Percentiles rank a stretch among this genome's conserved stretches.
Evolutionary conservation across 768 basidiomycete species (phyloP).

Genomic region (Peribolospora kevripleyi): DNA sequence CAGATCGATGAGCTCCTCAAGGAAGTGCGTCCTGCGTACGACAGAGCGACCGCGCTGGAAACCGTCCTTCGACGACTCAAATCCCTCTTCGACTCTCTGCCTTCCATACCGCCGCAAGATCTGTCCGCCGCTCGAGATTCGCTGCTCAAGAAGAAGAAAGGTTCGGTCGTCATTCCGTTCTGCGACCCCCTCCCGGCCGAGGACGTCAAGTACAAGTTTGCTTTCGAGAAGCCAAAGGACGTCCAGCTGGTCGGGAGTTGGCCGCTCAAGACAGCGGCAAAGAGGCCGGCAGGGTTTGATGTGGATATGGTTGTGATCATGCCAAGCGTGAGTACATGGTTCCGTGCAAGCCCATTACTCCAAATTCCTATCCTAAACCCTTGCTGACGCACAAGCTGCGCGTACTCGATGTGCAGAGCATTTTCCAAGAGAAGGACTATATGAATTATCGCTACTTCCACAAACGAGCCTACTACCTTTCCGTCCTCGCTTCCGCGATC

Average conservation of each 20-base stretch:
- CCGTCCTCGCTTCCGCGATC: slow-evolving; percentile 38
- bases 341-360: neutral
- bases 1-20: slow-evolving; percentile 35
- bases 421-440: slow-evolving; percentile 95
- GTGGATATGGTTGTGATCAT: slow-evolving; percentile 70
- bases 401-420: slow-evolving; percentile 24
- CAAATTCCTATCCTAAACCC: neutral
- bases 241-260: slow-evolving; percentile 65
- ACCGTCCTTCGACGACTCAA: slow-evolving; percentile 1
- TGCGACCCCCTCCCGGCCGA: slow-evolving; percentile 40
- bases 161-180: slow-evolving; percentile 33
- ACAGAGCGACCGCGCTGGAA: slow-evolving; percentile 1
- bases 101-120: too few species aligned
- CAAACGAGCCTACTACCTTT: slow-evolving; percentile 73
- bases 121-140: too few species aligned
- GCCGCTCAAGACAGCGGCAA: slow-evolving; percentile 51
- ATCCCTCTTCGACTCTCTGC: too few species aligned
- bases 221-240: slow-evolving; percentile 51
- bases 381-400: neutral
- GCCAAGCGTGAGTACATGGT: slow-evolving; percentile 37
- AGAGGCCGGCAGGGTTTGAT: slow-evolving; percentile 40
- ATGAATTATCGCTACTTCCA: slow-evolving; percentile 71
- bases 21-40: slow-evolving; percentile 16
- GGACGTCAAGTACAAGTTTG: slow-evolving; percentile 70
- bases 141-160: too few species aligned